Base-by-base conservation (phyloP, 2,329 filamentous ascomycete species). In the Fusarium pseudograminearum region DNA sequence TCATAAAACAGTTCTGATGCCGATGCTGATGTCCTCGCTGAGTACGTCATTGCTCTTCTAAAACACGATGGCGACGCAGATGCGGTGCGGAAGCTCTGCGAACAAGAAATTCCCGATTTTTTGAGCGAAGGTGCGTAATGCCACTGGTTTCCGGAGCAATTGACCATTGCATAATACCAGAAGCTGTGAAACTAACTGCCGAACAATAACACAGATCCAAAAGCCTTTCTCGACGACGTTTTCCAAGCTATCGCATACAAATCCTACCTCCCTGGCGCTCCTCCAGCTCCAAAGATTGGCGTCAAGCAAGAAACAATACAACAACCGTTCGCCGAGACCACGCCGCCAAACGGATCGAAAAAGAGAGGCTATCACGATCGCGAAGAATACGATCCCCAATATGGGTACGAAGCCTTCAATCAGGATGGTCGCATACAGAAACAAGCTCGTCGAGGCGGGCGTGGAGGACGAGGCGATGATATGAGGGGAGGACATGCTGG, bases 31-130 rank as follows among this genome's bases (percentile, higher is more conserved):
- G 91, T 95, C 7, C 88, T 96, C 5, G 92, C 92, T 47, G 93
- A 96, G 73, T 96, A 94, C 77, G 90, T 95, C n/a, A 84, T 94
- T 65, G 92, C 91, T 9, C 86, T 96, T 22, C 81, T 95, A 46
- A 87, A 88, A 67, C 89, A 91, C 65, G 91, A 93, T 69, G 90
- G 90, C 65, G 84, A 88, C 52, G 82, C 86, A 41, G 84, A 85
- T n/a, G 83, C 87, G 22, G 89, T 94, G 56, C 87, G 89, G 74
- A 82, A 85, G 72, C 86, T 91, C 53, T 93, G 91, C 78, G 85
- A 92, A 75, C 84, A 87, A 55, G 90, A 93, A 77, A 89, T 95
- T 41, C 86, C 87, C 4, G 92, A 94, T 76, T 95, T 95, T 76
- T 80, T 95, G 20, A 88, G 88, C 73, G 90, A 93, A 74, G 87